These are phyloP conservation scores for Claviceps fusiformis DNA, from an alignment of 2,329 filamentous ascomycete species.

Conservation along the genomic window DNA sequence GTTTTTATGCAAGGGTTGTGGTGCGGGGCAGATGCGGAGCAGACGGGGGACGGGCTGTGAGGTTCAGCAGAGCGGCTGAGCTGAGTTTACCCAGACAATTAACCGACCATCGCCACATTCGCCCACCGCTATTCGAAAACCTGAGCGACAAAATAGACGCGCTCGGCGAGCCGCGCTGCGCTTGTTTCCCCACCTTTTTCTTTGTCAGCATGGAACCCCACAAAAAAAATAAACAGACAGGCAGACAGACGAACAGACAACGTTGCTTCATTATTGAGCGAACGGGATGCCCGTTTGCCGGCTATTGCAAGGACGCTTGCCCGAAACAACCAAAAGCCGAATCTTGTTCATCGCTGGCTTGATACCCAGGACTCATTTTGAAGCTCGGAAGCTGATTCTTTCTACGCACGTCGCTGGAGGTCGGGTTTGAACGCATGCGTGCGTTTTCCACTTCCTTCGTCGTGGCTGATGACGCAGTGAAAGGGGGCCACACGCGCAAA, in stretches of 20 bases:
- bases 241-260: background rate
- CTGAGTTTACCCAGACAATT: background rate
- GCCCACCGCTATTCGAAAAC: background rate
- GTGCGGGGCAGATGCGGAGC: background rate
- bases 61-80: background rate
- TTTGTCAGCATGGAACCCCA: background rate
- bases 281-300: background rate
- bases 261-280: too few relatives aligned
- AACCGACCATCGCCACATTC: background rate
- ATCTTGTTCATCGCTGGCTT: background rate
- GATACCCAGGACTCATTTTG: background rate
- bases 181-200: background rate
- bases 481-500: background rate
- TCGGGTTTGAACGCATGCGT: background rate
- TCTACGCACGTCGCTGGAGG: background rate
- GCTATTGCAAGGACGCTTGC: background rate
- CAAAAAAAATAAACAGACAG: background rate
- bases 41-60: background rate
- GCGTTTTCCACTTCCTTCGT: background rate
- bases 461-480: background rate
- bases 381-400: background rate
- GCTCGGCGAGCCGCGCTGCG: slow-evolving; percentile 2
- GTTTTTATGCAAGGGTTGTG: too few relatives aligned
- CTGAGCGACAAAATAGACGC: background rate
- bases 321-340: background rate